phyloP scores from a whole-genome alignment of 1,139 yeast genomes.

The Yamadazyma pseudoaaseri region DNA sequence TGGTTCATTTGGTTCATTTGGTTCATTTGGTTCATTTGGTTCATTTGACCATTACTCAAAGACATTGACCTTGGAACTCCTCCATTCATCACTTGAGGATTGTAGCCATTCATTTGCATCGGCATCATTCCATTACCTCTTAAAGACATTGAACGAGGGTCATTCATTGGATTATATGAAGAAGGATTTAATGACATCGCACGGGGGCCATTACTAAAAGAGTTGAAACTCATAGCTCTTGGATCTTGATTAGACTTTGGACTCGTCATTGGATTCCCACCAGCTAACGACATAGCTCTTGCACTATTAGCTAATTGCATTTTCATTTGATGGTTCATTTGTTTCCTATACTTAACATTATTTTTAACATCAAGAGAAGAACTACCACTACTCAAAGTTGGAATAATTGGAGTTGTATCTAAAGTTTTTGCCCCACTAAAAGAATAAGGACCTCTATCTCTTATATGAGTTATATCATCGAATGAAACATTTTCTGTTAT shows the following conservation, averaged over 20 bases:
- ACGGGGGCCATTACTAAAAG: slow-evolving; percentile 20
- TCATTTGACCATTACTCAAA: slow-evolving; percentile 12
- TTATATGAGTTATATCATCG: slow-evolving; percentile 59
- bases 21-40: slow-evolving; percentile 6
- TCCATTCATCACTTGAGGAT: slow-evolving; percentile 4
- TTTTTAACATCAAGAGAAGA: slow-evolving; percentile 22
- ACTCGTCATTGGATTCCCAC: slow-evolving; percentile 33
- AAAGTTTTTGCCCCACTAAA: slow-evolving; percentile 31
- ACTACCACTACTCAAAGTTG: slow-evolving; percentile 46
- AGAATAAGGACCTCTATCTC: slow-evolving; percentile 66
- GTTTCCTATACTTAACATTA: slow-evolving; percentile 65
- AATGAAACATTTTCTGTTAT: slow-evolving; percentile 50
- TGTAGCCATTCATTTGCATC: slow-evolving; percentile 1
- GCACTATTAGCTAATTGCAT: slow-evolving; percentile 49
- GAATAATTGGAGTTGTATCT: slow-evolving; percentile 74
- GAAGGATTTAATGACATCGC: slow-evolving; percentile 26
- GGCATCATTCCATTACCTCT: slow-evolving; percentile 12
- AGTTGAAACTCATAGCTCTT: slow-evolving; percentile 59
- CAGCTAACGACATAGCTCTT: slow-evolving; percentile 44
- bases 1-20: slow-evolving; percentile 7
- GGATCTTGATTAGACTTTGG: slow-evolving; percentile 25
- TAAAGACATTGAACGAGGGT: slow-evolving; percentile 16
- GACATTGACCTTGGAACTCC: slow-evolving; percentile 29
- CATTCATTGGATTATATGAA: slow-evolving; percentile 2
- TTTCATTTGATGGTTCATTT: slow-evolving; percentile 67